Evolutionary conservation across 2,329 filamentous ascomycete species (phyloP), one percentile per base, ranked within the genome.

Genomic region (Penicillium griseofulvum): DNA sequence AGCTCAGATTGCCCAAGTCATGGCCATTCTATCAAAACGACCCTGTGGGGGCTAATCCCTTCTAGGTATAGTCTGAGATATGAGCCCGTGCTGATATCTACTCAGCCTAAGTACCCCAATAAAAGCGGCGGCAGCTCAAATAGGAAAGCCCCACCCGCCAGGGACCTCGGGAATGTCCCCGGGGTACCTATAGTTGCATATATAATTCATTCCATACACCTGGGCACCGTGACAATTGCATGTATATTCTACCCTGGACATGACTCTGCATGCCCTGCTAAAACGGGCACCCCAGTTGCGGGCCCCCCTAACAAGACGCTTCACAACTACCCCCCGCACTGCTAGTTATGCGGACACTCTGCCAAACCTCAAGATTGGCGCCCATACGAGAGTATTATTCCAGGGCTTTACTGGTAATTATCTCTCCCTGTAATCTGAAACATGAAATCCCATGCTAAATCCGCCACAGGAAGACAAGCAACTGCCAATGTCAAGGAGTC

Each of bases 401-500:
- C 87, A 89, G 66, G 87, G 86, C 1, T 89, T 89, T 70, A 89
- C 87, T 17, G 86, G 86, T 74, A 64, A 57, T 58, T 43, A 60
- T 54, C 51, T 17, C 38, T 43, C 4, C 7, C 28, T 33, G 17
- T 19, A 17, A 29, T 44, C 22, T 22, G 22, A 22, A 8, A 4
- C 24, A 17, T 17, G 6, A 3, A 52, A 38, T 22, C 22, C 22
- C 22, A 22, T 49, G 31, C 52, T 64, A 17, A 61, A 37, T 10
- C 33, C 9, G 22, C 41, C 39, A 22, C 52, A 75, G 73, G 73
- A 14, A 65, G 66, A 65, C 74, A 76, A 61, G 74, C 89, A 11
- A 92, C 89, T 2, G 83, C 83, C 62, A 91, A 93, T 73, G 89
- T 88, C 31, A 83, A 84, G 71, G 87, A 91, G 69, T 90, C 88